A percentile compares a stretch with the other conserved stretches of the same genome.
Conservation (phyloP, 2,329 filamentous ascomycete genomes). For the Trichophyton verrucosum region DNA sequence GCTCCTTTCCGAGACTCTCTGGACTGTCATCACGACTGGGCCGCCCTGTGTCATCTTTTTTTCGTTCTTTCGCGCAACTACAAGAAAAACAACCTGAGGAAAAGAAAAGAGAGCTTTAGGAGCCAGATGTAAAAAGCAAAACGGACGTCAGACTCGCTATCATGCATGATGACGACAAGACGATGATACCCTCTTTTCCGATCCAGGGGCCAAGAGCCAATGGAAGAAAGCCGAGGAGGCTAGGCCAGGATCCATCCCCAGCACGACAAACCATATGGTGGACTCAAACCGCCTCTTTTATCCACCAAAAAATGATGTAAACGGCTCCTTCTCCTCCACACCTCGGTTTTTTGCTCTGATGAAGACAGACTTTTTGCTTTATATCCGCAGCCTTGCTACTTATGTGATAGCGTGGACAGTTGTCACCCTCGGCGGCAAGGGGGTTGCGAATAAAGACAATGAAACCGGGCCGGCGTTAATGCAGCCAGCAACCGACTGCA, state of each 20-base stretch:
- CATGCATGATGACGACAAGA: conserved; percentile 10
- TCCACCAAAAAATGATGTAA: background rate
- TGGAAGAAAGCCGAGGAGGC: background rate
- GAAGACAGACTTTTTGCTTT: background rate
- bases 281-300: background rate
- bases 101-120: background rate
- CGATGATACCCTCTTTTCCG: conserved; percentile 10
- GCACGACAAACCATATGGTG: background rate
- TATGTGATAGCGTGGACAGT: background rate
- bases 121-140: background rate
- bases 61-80: background rate
- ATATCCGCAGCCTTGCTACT: background rate
- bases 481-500: background rate
- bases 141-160: background rate
- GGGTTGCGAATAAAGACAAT: background rate
- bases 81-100: background rate
- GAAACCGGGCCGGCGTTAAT: background rate
- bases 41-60: background rate
- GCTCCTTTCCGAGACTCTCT: background rate
- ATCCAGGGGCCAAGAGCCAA: conserved; percentile 1
- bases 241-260: background rate
- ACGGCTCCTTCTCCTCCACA: background rate
- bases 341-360: background rate
- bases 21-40: background rate
- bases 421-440: background rate